Evolutionary conservation across 768 basidiomycete species (phyloP).

Genomic region (Leccinum disarticulatum): DNA sequence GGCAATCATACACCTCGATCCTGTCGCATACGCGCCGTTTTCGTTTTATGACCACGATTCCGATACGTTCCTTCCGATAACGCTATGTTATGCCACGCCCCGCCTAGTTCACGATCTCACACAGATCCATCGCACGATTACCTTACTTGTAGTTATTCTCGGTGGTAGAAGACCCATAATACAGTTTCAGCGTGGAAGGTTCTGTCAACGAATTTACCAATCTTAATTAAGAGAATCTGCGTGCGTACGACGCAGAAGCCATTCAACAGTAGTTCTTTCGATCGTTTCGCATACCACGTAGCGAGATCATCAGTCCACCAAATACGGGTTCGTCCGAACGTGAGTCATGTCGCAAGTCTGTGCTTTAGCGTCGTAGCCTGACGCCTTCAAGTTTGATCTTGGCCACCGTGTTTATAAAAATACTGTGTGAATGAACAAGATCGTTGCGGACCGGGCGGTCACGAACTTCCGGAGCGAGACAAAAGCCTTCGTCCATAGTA

Average conservation of each 20-base stretch:
- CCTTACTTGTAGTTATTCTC: conserved; percentile 25
- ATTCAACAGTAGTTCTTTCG: not conserved
- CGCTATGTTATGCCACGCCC: not conserved
- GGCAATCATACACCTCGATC: conserved; percentile 2
- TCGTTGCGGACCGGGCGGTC: not conserved
- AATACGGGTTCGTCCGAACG: not conserved
- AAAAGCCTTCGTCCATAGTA: not conserved
- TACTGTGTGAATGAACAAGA: not conserved
- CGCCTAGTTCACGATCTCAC: conserved; percentile 1
- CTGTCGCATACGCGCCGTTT: not conserved
- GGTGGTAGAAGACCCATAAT: conserved; percentile 18
- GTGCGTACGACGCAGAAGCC: not conserved
- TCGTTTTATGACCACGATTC: conserved; percentile 5
- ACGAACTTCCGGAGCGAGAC: not conserved
- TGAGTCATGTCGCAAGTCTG: not conserved
- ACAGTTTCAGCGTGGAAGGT: conserved; percentile 2
- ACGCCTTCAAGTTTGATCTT: not conserved
- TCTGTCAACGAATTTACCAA: not conserved
- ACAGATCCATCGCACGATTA: conserved; percentile 16
- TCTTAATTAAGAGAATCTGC: not conserved
- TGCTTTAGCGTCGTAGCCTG: not conserved
- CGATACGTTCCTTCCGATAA: conserved; percentile 1
- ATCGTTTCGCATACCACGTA: not conserved
- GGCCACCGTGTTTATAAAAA: not conserved
- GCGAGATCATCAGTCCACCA: not conserved